Evolutionary conservation across 331 rosid genomes (phyloP).

Genomic region (Quercus lobata): DNA sequence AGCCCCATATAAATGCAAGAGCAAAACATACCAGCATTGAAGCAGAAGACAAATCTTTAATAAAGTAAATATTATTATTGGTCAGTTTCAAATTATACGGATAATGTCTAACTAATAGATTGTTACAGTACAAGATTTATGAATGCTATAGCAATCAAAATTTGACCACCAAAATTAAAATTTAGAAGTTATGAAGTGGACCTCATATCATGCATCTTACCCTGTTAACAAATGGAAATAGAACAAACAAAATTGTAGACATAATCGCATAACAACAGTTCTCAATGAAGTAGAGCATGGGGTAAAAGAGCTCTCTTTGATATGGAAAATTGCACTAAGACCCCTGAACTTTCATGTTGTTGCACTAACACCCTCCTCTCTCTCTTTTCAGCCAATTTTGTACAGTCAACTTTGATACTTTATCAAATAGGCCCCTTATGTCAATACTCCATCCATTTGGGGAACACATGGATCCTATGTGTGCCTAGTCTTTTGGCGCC

Average conservation of each 20-base stretch:
- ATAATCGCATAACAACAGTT: background rate
- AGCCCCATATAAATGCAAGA: background rate
- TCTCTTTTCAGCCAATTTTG: too few relatives aligned
- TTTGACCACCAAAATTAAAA: background rate
- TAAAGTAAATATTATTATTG: background rate
- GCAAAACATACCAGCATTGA: background rate
- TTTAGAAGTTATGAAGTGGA: background rate
- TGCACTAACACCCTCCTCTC: too few relatives aligned
- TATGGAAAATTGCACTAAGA: too few relatives aligned
- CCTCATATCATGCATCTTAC: background rate
- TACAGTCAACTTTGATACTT: too few relatives aligned
- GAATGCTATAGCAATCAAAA: background rate
- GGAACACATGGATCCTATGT: too few relatives aligned
- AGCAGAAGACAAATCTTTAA: background rate
- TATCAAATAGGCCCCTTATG: too few relatives aligned
- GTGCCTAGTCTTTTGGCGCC: too few relatives aligned
- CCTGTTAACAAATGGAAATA: background rate
- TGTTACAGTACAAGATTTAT: background rate
- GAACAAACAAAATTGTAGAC: background rate
- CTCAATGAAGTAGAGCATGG: background rate
- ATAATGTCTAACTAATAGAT: too few relatives aligned
- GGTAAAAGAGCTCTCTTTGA: too few relatives aligned
- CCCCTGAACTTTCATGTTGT: too few relatives aligned
- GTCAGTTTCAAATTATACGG: background rate
- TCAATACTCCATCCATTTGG: too few relatives aligned